Percentiles rank a stretch among this genome's conserved stretches.
phyloP scores from a whole-genome alignment of 129 eudicot genomes.

The Artemisia argyi region DNA sequence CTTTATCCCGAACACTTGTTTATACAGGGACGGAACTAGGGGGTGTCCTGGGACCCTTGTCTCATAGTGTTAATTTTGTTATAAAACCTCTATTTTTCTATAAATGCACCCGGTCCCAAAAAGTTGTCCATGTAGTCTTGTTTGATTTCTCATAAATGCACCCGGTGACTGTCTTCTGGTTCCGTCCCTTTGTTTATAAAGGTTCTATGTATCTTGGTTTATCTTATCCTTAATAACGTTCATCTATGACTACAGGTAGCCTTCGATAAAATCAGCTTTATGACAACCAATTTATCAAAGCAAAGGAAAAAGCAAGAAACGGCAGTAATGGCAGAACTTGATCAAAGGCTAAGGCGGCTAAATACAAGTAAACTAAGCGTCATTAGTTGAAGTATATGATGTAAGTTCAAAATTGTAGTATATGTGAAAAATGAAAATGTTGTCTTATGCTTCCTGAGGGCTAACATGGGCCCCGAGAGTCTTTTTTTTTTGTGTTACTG shows the following conservation, averaged over 20 bases:
- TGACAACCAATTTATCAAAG: conserved; percentile 80
- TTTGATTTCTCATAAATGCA: too few relatives aligned
- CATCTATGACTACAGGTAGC: conserved; percentile 58
- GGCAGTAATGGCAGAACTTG: conserved; percentile 92
- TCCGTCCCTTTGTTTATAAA: too few relatives aligned
- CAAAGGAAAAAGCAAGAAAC: conserved; percentile 97
- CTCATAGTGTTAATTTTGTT: too few relatives aligned
- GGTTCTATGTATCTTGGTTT: not conserved
- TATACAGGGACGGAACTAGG: too few relatives aligned
- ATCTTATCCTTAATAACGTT: not conserved
- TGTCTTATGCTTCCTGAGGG: conserved; percentile 27
- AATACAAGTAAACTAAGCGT: conserved; percentile 44
- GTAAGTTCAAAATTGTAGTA: conserved; percentile 19
- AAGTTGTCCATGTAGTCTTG: too few relatives aligned
- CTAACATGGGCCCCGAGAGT: conserved; percentile 30
- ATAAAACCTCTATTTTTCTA: too few relatives aligned
- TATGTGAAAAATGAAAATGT: conserved; percentile 19
- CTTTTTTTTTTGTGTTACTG: conserved; percentile 35
- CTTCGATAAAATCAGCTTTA: conserved; percentile 69
- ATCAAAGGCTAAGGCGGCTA: conserved; percentile 77
- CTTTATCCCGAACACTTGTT: too few relatives aligned
- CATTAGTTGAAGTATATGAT: conserved; percentile 23
- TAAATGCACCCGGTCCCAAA: too few relatives aligned
- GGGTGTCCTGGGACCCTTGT: too few relatives aligned
- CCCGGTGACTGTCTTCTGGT: too few relatives aligned